These are phyloP conservation scores for Hippophae tibetana DNA, from an alignment of 306 rosid species.

Conservation along the genomic window DNA sequence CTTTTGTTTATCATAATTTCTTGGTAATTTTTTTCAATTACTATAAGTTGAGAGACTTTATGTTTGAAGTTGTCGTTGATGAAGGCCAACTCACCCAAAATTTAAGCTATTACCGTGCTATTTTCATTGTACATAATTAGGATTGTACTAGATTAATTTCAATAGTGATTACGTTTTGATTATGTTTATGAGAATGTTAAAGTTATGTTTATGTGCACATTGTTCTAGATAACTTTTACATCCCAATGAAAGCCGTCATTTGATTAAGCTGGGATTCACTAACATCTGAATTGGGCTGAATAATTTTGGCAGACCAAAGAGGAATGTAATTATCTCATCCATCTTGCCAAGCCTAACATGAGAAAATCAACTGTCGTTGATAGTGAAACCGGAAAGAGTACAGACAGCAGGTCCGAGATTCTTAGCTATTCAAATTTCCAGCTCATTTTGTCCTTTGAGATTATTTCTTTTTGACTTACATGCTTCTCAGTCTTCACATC, in stretches of 20 bases:
- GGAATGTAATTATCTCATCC: conserved; percentile 77
- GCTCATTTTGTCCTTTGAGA: conserved; percentile 8
- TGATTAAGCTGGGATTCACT: conserved; percentile 1
- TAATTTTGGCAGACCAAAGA: conserved; percentile 60
- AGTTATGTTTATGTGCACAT: too few relatives aligned
- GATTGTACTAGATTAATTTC: neutral
- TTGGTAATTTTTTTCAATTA: conserved; percentile 36
- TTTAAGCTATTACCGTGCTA: neutral
- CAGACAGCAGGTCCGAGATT: conserved; percentile 77
- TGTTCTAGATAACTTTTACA: neutral
- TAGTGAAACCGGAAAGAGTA: conserved; percentile 86
- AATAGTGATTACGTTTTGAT: neutral
- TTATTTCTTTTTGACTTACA: neutral
- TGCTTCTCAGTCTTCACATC: too few relatives aligned
- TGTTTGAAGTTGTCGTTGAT: too few relatives aligned
- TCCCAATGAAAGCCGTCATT: neutral
- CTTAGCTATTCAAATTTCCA: neutral
- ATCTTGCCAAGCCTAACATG: conserved; percentile 75
- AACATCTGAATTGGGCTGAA: conserved; percentile 28
- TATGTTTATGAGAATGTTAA: neutral
- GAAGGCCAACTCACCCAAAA: too few relatives aligned
- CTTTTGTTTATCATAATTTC: conserved; percentile 84
- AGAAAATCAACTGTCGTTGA: conserved; percentile 85
- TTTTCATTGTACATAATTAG: neutral
- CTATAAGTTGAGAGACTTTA: neutral